A percentile compares a stretch with the other conserved stretches of the same genome.
Evolutionary conservation across 192 early-diverging fungal species (phyloP).

Genomic region (Endogone sp.): DNA sequence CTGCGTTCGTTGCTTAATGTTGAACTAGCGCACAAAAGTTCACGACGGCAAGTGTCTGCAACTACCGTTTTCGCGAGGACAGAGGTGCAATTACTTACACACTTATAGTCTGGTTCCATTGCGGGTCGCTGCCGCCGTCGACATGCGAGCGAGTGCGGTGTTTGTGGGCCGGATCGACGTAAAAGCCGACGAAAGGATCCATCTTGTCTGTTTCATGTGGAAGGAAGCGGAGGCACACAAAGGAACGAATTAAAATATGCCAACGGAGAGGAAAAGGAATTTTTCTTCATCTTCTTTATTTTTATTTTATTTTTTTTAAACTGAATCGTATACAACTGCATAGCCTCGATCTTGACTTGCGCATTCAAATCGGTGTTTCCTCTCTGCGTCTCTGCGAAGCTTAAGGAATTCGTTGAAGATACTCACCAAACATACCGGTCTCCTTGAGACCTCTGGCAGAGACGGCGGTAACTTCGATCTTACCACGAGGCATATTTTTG

Average conservation of each 20-base stretch:
- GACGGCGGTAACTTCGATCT: background rate
- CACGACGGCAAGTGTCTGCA: too few relatives aligned
- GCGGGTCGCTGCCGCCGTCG: conserved; percentile 14
- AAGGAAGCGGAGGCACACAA: background rate
- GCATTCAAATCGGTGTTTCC: too few relatives aligned
- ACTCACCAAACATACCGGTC: background rate
- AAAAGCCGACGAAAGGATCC: conserved; percentile 25
- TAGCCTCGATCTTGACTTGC: too few relatives aligned
- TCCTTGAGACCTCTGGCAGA: background rate
- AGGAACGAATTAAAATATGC: too few relatives aligned
- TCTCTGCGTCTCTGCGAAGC: too few relatives aligned
- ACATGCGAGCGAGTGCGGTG: conserved; percentile 20
- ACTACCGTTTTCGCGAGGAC: too few relatives aligned
- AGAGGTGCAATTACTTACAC: conserved; percentile 15
- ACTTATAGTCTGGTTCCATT: conserved; percentile 23
- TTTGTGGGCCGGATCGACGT: conserved; percentile 22
- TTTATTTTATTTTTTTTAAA: too few relatives aligned
- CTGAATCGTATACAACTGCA: too few relatives aligned
- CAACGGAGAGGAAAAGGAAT: too few relatives aligned
- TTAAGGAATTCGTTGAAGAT: too few relatives aligned
- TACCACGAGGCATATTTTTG: background rate
- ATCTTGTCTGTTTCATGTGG: background rate
- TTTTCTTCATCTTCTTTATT: too few relatives aligned
- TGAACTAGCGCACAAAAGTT: too few relatives aligned
- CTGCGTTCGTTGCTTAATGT: background rate